These are phyloP conservation scores for Friedmanniomyces endolithicus DNA, from an alignment of 495 filamentous ascomycete species.

Conservation along the genomic window DNA sequence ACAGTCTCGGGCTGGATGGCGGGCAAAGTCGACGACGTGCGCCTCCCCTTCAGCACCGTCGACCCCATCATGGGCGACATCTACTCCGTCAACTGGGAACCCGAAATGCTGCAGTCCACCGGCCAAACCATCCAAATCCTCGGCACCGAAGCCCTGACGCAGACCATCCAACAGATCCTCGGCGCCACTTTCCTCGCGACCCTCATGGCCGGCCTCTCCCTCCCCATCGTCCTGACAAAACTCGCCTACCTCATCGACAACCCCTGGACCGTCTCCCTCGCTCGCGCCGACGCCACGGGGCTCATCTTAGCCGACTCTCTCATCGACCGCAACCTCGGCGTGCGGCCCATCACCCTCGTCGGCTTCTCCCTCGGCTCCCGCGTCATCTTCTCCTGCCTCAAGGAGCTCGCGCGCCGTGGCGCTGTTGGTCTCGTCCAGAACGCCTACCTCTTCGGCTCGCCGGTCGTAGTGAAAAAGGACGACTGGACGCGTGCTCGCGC, in stretches of 20 bases:
- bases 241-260: slow-evolving; percentile 96
- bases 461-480: slow-evolving; percentile 81
- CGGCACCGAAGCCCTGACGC: slow-evolving; percentile 91
- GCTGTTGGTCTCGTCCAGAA: slow-evolving; percentile 90
- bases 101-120: slow-evolving; percentile 94
- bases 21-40: slow-evolving; percentile 91
- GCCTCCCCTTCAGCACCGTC: slow-evolving; percentile 86
- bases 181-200: slow-evolving; percentile 77
- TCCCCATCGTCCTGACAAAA: slow-evolving; percentile 87
- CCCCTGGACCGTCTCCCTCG: slow-evolving; percentile 89
- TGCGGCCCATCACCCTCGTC: slow-evolving; percentile 85
- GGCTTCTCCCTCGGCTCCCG: slow-evolving; percentile 88
- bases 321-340: slow-evolving; percentile 81
- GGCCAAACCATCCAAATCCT: slow-evolving; percentile 97
- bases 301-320: slow-evolving; percentile 93
- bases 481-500: slow-evolving; percentile 72
- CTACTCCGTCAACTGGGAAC: slow-evolving; percentile 96
- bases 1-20: slow-evolving; percentile 98
- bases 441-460: slow-evolving; percentile 87
- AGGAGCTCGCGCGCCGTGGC: slow-evolving; percentile 74
- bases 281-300: slow-evolving; percentile 74
- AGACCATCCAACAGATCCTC: slow-evolving; percentile 90
- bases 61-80: slow-evolving; percentile 97
- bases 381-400: slow-evolving; percentile 85
- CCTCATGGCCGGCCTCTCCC: slow-evolving; percentile 86